Conservation (phyloP, 352 stramenopile genomes). For the Lagenidium sp. region DNA sequence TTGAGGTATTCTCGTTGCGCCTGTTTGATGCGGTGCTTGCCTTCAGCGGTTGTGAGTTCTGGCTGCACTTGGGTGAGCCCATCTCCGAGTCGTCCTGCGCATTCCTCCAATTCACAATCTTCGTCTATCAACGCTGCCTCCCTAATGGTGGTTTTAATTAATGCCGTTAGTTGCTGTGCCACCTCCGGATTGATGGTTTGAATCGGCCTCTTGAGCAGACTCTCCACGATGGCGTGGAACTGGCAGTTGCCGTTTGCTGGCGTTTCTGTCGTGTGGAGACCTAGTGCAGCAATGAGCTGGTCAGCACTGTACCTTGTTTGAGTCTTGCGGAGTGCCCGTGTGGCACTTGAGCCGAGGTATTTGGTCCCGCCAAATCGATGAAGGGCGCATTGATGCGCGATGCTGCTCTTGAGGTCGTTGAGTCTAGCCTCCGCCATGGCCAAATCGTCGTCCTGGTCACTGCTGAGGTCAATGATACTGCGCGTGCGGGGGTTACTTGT, state of each 20-base stretch:
- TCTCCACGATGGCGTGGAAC: constrained; percentile 1
- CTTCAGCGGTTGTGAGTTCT: not conserved
- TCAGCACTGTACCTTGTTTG: too few species aligned
- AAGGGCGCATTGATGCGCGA: too few species aligned
- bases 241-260: constrained; percentile 3
- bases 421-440: too few species aligned
- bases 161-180: not conserved
- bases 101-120: not conserved
- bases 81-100: not conserved
- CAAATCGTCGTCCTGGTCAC: too few species aligned
- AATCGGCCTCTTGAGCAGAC: not conserved
- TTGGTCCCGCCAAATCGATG: too few species aligned
- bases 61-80: not conserved
- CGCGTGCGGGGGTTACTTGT: too few species aligned
- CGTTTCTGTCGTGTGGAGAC: not conserved
- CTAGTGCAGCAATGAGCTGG: not conserved
- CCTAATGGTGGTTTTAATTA: not conserved
- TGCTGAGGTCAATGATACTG: too few species aligned
- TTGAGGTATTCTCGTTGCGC: not conserved
- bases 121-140: not conserved
- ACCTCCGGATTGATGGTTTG: not conserved
- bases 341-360: too few species aligned
- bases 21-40: not conserved
- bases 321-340: too few species aligned
- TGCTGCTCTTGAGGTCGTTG: too few species aligned